Percentiles rank a stretch among this genome's conserved stretches.
These are phyloP conservation scores for Globisporangium alternatum DNA, from an alignment of 352 stramenopile species.

Conservation along the genomic window DNA sequence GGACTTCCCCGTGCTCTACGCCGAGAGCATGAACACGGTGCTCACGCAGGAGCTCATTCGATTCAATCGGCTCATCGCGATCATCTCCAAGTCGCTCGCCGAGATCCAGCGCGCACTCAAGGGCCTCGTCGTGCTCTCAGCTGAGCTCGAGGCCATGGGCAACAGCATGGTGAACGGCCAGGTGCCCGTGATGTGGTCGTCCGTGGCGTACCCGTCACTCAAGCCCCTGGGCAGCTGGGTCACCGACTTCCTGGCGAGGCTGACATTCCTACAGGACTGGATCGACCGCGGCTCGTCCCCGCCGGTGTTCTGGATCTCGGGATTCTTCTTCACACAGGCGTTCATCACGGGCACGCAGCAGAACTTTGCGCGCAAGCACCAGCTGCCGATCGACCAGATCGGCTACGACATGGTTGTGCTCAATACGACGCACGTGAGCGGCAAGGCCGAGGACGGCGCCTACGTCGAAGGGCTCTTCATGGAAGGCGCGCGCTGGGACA, in stretches of 20 bases:
- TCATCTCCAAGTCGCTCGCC: slow-evolving; percentile 75
- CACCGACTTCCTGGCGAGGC: slow-evolving; percentile 83
- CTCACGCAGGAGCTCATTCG: slow-evolving; percentile 89
- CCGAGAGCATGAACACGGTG: slow-evolving; percentile 89
- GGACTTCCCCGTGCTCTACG: slow-evolving; percentile 79
- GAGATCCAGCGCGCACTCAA: slow-evolving; percentile 92
- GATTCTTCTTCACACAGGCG: slow-evolving; percentile 94
- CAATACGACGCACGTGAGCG: slow-evolving; percentile 32
- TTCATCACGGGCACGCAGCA: slow-evolving; percentile 94
- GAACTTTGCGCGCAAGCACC: slow-evolving; percentile 91
- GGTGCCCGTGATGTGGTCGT: slow-evolving; percentile 82
- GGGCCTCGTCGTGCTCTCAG: slow-evolving; percentile 91
- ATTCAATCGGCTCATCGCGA: slow-evolving; percentile 85
- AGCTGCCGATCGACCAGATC: slow-evolving; percentile 91
- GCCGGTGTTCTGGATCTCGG: slow-evolving; percentile 91
- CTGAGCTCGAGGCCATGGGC: slow-evolving; percentile 91
- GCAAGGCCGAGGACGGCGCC: slow-evolving; percentile 80
- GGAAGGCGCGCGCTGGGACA: slow-evolving; percentile 88
- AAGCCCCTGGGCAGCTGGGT: slow-evolving; percentile 92
- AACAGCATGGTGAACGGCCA: slow-evolving; percentile 92
- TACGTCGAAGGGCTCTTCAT: slow-evolving; percentile 91
- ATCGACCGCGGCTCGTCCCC: slow-evolving; percentile 70
- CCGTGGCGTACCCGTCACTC: slow-evolving; percentile 88
- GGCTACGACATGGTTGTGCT: slow-evolving; percentile 88
- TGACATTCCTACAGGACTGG: slow-evolving; percentile 85